Percentiles rank a stretch among this genome's conserved stretches.
Conservation (phyloP, 2,329 filamentous ascomycete species). For the Penicillium sp. region DNA sequence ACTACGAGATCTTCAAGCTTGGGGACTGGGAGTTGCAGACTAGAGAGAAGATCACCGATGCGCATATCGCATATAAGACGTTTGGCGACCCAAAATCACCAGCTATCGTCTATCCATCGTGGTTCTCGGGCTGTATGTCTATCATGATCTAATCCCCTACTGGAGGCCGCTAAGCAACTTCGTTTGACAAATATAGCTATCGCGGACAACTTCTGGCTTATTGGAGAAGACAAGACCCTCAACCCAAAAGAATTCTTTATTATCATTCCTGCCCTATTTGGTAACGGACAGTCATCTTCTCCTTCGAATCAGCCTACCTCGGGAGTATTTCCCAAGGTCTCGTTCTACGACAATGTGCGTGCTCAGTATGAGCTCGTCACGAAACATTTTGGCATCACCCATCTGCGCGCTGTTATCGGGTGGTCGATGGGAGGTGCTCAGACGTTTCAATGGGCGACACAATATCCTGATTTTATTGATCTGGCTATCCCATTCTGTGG, state of each 20-base stretch:
- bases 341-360: conserved; percentile 65
- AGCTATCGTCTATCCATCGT: conserved; percentile 70
- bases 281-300: conserved; percentile 64
- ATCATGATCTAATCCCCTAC: too few species aligned
- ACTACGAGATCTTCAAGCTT: conserved; percentile 53
- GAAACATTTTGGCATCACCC: conserved; percentile 56
- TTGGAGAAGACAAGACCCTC: conserved; percentile 61
- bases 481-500: conserved; percentile 63
- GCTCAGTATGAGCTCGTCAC: conserved; percentile 65
- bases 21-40: conserved; percentile 65
- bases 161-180: not conserved
- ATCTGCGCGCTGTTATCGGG: conserved; percentile 59
- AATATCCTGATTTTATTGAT: conserved; percentile 63
- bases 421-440: conserved; percentile 70
- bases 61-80: conserved; percentile 72
- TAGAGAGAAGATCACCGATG: conserved; percentile 58
- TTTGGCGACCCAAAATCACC: conserved; percentile 61
- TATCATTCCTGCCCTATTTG: conserved; percentile 64
- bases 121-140: conserved; percentile 61
- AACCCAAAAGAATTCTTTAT: conserved; percentile 64
- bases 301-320: conserved; percentile 58
- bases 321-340: conserved; percentile 57
- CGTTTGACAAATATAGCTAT: conserved; percentile 45
- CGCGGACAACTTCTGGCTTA: conserved; percentile 69
- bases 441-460: conserved; percentile 60